Percentiles rank a stretch among this genome's conserved stretches.
Evolutionary conservation across 306 rosid species (phyloP).

Genomic region (Sindora glabra): DNA sequence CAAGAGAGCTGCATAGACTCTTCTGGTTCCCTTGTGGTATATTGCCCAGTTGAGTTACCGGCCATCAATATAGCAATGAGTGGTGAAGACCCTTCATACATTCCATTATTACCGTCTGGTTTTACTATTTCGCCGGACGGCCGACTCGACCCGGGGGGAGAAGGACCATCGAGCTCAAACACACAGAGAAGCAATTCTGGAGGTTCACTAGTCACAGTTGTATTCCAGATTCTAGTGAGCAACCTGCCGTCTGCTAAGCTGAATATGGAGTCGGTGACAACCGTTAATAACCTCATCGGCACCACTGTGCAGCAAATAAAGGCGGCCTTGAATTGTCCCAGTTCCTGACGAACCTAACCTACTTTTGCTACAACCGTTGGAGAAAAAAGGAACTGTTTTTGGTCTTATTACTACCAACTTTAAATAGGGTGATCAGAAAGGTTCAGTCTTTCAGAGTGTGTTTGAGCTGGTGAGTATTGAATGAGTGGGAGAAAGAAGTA

Average conservation of each 20-base stretch:
- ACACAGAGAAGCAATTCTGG: conserved; percentile 21
- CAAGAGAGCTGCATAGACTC: conserved; percentile 93
- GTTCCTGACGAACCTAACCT: conserved; percentile 37
- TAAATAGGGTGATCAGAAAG: conserved; percentile 45
- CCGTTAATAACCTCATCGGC: conserved; percentile 77
- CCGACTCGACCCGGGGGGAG: conserved; percentile 16
- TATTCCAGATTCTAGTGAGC: conserved; percentile 81
- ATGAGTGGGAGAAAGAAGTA: conserved; percentile 52
- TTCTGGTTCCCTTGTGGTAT: conserved; percentile 76
- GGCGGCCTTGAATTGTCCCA: conserved; percentile 75
- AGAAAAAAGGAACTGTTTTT: background rate
- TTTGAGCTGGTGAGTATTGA: conserved; percentile 35
- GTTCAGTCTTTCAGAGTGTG: conserved; percentile 18
- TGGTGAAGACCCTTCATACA: conserved; percentile 84
- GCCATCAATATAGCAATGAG: conserved; percentile 86
- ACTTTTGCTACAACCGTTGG: background rate
- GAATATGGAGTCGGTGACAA: conserved; percentile 78
- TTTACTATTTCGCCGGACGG: conserved; percentile 78
- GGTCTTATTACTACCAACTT: conserved; percentile 16
- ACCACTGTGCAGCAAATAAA: conserved; percentile 83
- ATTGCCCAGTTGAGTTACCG: conserved; percentile 79
- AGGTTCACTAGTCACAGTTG: conserved; percentile 70
- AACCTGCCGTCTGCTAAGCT: conserved; percentile 75
- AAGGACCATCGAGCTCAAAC: conserved; percentile 41
- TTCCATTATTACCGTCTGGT: conserved; percentile 84